Evolutionary conservation across 495 filamentous ascomycete species (phyloP).

Genomic region (Penicillium lividum): DNA sequence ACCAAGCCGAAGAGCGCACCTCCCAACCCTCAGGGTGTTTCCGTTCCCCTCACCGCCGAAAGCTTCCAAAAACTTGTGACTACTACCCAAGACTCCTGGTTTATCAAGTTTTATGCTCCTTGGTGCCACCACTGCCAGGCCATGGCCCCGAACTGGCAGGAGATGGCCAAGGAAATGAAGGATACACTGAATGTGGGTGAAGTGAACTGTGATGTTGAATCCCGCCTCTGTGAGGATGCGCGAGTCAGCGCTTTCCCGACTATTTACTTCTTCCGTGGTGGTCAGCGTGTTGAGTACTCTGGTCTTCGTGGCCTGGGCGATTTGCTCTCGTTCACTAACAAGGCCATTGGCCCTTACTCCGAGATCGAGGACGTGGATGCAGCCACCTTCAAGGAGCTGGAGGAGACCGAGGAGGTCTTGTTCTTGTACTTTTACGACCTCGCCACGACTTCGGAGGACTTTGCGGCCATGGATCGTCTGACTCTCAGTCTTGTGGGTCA

Average conservation of each 20-base stretch:
- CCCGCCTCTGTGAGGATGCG: constrained; percentile 85
- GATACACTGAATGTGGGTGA: constrained; percentile 87
- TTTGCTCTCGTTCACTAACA: constrained; percentile 80
- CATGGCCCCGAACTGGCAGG: constrained; percentile 84
- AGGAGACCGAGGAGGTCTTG: constrained; percentile 91
- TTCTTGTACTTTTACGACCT: constrained; percentile 98
- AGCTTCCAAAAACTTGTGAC: constrained; percentile 85
- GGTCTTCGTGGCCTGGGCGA: constrained; percentile 92
- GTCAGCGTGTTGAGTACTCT: constrained; percentile 89
- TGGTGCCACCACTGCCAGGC: constrained; percentile 97
- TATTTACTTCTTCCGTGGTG: constrained; percentile 88
- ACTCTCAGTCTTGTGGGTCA: constrained; percentile 86
- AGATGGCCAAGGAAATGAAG: constrained; percentile 88
- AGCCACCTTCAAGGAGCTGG: constrained; percentile 74
- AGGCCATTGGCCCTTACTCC: constrained; percentile 74
- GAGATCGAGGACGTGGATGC: constrained; percentile 80
- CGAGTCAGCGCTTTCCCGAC: constrained; percentile 79
- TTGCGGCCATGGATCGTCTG: constrained; percentile 80
- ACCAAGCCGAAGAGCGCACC: constrained; percentile 49
- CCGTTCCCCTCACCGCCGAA: constrained; percentile 75
- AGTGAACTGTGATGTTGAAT: constrained; percentile 88
- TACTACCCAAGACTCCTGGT: constrained; percentile 88
- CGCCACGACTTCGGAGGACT: constrained; percentile 90
- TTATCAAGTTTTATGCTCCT: constrained; percentile 97
- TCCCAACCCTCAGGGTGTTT: constrained; percentile 73